Evolutionary conservation across 1,284 basidiomycete genomes (phyloP), one percentile per base, ranked within the genome.

Genomic region (Rhodotorula mucilaginosa): DNA sequence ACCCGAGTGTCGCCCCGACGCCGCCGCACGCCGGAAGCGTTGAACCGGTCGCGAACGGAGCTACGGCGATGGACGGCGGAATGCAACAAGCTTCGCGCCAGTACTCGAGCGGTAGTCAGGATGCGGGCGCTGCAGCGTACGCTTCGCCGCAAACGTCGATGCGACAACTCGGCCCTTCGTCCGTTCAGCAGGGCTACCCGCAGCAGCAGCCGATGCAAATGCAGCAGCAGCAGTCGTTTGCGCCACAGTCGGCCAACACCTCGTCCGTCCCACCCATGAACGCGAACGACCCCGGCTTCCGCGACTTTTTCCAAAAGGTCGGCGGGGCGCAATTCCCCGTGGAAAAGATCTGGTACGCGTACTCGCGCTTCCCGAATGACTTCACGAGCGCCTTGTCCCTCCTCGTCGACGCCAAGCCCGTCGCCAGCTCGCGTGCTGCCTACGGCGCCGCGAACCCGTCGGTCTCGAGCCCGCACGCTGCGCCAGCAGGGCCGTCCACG

Each of bases 331-430:
- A 63, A n/a, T 73, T 69, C 48, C 34, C 69, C 0, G 21, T 29
- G n/a, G 69, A 73, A 6, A 52, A 65, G 39, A 56, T 52, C 29
- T 72, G 62, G 59, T 47, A 47, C 3, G 71, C 71, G 15, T 75
- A 61, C 44, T 51, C 54, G 21, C 51, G 39, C 15, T 57, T 56
- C 18, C 67, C 67, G 4, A 49, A 59, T 19, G 67, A 75, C 60
- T 29, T 57, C 15, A 64, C 57, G 19, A 23, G 26, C 18, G 69
- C 69, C 18, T 51, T 73, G 13, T 61, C 58, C 15, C 51, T 71
- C 44, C 66, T 75, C 49, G 64, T 75, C 57, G 64, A 66, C 31
- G 66, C 70, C 19, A 72, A 72, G 51, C 66, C 69, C 7, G 58
- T 48, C 54, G 21, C 46, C 63, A 15, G 47, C 26, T 39, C 58